phyloP scores from a whole-genome alignment of 2,329 filamentous ascomycete species.

The Stachybotrys echinatus region DNA sequence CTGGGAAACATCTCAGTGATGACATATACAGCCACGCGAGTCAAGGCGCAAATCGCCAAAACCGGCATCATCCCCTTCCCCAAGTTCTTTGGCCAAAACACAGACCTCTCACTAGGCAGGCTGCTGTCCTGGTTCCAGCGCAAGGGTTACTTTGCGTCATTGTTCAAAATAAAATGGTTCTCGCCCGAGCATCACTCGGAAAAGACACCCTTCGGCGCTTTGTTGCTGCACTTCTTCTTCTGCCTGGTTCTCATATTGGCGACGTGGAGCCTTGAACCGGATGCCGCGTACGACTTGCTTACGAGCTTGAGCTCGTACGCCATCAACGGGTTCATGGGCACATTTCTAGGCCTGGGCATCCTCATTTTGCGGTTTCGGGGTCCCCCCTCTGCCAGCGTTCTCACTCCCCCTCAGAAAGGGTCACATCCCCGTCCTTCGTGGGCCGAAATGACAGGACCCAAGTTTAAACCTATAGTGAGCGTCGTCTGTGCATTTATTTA shows the following conservation, averaged over 20 bases:
- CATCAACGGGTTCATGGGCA: slow-evolving; percentile 27
- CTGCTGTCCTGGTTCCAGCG: slow-evolving; percentile 23
- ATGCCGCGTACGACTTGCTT: slow-evolving; percentile 23
- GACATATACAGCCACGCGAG: slow-evolving; percentile 49
- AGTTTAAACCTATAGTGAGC: slow-evolving; percentile 23
- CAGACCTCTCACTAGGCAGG: slow-evolving; percentile 26
- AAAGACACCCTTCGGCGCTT: slow-evolving; percentile 28
- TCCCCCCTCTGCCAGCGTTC: slow-evolving; percentile 15
- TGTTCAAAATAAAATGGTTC: slow-evolving; percentile 21
- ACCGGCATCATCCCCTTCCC: slow-evolving; percentile 48
- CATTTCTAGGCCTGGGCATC: slow-evolving; percentile 27
- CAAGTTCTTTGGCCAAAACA: slow-evolving; percentile 38
- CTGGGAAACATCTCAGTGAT: slow-evolving; percentile 53
- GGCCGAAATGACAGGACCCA: slow-evolving; percentile 23
- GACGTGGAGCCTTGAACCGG: slow-evolving; percentile 18
- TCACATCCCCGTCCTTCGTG: slow-evolving; percentile 12
- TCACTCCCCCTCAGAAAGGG: slow-evolving; percentile 5
- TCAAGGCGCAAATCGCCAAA: slow-evolving; percentile 58
- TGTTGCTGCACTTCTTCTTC: slow-evolving; percentile 25
- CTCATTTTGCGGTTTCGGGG: slow-evolving; percentile 27
- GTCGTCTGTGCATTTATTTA: slow-evolving; percentile 24
- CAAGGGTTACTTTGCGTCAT: slow-evolving; percentile 20
- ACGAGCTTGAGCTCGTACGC: slow-evolving; percentile 25
- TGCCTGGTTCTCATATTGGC: slow-evolving; percentile 28
- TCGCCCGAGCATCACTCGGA: slow-evolving; percentile 28